A percentile compares a stretch with the other conserved stretches of the same genome.
phyloP scores from a whole-genome alignment of 352 stramenopile species.

The Elongisporangium prolatum region DNA sequence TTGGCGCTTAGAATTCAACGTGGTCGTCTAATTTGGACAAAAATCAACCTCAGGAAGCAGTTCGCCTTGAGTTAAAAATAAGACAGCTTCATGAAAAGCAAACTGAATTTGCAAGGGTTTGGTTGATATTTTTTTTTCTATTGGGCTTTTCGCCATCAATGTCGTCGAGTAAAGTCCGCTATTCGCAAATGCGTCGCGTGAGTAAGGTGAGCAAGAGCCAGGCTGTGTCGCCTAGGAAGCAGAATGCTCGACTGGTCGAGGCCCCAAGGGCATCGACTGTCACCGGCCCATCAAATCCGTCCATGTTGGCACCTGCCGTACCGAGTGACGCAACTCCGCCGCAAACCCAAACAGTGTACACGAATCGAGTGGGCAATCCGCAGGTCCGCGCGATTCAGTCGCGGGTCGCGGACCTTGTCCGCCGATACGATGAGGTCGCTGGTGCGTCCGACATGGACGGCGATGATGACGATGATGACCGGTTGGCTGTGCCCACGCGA shows the following conservation, averaged over 20 bases:
- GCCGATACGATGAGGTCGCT: conserved; percentile 45
- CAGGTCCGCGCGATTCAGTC: conserved; percentile 66
- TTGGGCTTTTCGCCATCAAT: not conserved
- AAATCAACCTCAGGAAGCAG: not conserved
- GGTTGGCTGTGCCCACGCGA: conserved; percentile 18
- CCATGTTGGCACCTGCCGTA: conserved; percentile 8
- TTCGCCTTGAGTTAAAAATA: not conserved
- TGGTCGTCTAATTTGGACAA: not conserved
- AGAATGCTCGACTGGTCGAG: not conserved
- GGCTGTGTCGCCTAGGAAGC: not conserved
- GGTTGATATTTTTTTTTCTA: too few species aligned
- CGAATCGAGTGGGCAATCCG: conserved; percentile 18
- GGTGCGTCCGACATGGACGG: conserved; percentile 16
- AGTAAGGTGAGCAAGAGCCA: not conserved
- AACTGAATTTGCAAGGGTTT: not conserved
- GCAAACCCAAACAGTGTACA: not conserved
- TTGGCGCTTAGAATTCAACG: not conserved
- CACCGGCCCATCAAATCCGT: conserved; percentile 1
- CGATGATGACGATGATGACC: conserved; percentile 11
- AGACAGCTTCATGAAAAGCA: not conserved
- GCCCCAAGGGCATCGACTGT: not conserved
- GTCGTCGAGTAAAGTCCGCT: not conserved
- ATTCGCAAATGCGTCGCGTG: not conserved
- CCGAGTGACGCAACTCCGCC: not conserved
- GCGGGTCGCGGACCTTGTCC: conserved; percentile 62